phyloP scores from a whole-genome alignment of 495 filamentous ascomycete genomes.

The Daldinia caldariorum region DNA sequence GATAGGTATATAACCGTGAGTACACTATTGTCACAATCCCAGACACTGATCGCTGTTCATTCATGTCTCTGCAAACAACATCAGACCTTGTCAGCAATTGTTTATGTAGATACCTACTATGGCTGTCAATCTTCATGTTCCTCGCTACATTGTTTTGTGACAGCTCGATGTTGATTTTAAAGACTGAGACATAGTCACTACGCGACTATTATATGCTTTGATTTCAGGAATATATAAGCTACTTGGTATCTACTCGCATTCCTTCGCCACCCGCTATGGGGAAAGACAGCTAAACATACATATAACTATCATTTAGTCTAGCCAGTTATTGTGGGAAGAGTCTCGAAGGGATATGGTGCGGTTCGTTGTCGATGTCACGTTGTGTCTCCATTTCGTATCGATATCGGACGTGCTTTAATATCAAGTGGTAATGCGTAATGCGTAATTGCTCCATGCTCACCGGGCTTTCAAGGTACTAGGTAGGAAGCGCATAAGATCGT shows the following conservation, averaged over 20 bases:
- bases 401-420: not conserved
- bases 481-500: not conserved
- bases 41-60: not conserved
- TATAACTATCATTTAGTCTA: too few relatives aligned
- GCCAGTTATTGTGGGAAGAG: too few relatives aligned
- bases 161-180: too few relatives aligned
- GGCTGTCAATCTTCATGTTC: not conserved
- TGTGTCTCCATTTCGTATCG: slow-evolving; percentile 25
- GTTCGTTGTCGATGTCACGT: slow-evolving; percentile 29
- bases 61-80: not conserved
- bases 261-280: too few relatives aligned
- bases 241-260: too few relatives aligned
- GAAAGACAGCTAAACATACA: too few relatives aligned
- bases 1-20: not conserved
- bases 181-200: too few relatives aligned
- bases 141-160: too few relatives aligned
- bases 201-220: too few relatives aligned
- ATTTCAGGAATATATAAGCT: too few relatives aligned
- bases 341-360: not conserved
- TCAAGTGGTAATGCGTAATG: too few relatives aligned
- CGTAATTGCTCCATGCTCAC: too few relatives aligned
- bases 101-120: not conserved
- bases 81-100: not conserved
- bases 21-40: not conserved
- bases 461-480: not conserved